Evolutionary conservation across 108 stramenopile species (phyloP).

Genomic region (Cyclotella baltica): DNA sequence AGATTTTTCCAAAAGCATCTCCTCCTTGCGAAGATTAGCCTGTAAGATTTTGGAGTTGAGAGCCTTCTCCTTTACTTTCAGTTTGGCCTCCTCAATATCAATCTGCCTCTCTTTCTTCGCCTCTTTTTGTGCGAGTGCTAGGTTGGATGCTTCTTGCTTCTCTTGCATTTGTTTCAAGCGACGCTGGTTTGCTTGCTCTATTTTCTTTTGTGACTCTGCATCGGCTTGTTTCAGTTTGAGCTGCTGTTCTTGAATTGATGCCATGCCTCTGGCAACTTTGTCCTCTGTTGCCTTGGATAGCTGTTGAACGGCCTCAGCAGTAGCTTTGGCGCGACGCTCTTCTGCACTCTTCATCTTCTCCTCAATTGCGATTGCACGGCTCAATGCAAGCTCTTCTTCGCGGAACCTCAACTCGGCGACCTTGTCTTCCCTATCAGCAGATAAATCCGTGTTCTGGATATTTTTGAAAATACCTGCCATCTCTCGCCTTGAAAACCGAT

Average conservation of each 20-base stretch:
- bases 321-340: constrained; percentile 3
- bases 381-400: constrained; percentile 4
- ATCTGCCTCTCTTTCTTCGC: not conserved
- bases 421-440: constrained; percentile 21
- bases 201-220: constrained; percentile 6
- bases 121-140: constrained; percentile 6
- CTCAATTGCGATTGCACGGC: constrained; percentile 8
- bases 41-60: constrained; percentile 10
- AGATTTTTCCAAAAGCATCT: constrained; percentile 8
- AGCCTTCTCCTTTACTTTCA: not conserved
- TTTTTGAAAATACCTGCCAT: constrained; percentile 5
- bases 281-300: constrained; percentile 14
- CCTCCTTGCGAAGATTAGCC: constrained; percentile 13
- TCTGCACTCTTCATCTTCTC: constrained; percentile 17
- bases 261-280: constrained; percentile 22
- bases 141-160: constrained; percentile 1
- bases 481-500: constrained; percentile 8
- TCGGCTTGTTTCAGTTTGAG: not conserved
- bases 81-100: not conserved
- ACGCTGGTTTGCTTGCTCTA: constrained; percentile 27
- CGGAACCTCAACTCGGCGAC: not conserved
- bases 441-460: constrained; percentile 2
- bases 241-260: not conserved
- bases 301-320: not conserved
- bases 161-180: constrained; percentile 15